Evolutionary conservation across 2,329 filamentous ascomycete genomes (phyloP).

Genomic region (Hypoxylon sp.): DNA sequence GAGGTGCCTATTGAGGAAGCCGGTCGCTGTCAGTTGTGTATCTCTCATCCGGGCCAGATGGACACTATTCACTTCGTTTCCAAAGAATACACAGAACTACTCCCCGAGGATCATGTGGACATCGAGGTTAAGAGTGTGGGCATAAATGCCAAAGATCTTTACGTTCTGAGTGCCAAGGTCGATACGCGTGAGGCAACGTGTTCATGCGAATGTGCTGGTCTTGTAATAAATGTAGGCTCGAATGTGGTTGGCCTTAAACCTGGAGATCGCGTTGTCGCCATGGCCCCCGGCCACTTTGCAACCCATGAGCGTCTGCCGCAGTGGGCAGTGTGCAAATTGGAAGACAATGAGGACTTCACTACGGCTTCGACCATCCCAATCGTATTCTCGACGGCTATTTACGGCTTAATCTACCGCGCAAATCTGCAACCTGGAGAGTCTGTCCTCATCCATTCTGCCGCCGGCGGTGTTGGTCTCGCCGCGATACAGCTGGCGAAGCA

Average conservation of each 20-base stretch:
- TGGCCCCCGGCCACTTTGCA: conserved; percentile 19
- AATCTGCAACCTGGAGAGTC: conserved; percentile 22
- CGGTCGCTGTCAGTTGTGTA: background rate
- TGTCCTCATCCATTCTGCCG: conserved; percentile 34
- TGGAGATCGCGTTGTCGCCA: conserved; percentile 26
- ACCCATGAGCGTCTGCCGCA: conserved; percentile 14
- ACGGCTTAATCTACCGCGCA: conserved; percentile 26
- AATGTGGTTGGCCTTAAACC: background rate
- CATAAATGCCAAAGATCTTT: conserved; percentile 1
- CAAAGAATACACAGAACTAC: background rate
- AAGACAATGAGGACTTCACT: conserved; percentile 13
- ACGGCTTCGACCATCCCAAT: conserved; percentile 11
- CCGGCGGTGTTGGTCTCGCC: conserved; percentile 35
- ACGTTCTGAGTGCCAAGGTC: background rate
- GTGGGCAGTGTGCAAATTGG: conserved; percentile 13
- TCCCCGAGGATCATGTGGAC: background rate
- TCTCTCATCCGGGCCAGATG: background rate
- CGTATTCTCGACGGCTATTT: conserved; percentile 31
- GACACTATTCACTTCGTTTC: background rate
- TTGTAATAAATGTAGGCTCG: background rate
- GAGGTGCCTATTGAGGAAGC: background rate
- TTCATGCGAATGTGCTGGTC: background rate
- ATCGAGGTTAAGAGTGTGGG: background rate
- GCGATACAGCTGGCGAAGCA: conserved; percentile 28
- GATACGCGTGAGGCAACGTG: conserved; percentile 7